Evolutionary conservation across 2,329 filamentous ascomycete species (phyloP).

Genomic region (Clonostachys byssicola): DNA sequence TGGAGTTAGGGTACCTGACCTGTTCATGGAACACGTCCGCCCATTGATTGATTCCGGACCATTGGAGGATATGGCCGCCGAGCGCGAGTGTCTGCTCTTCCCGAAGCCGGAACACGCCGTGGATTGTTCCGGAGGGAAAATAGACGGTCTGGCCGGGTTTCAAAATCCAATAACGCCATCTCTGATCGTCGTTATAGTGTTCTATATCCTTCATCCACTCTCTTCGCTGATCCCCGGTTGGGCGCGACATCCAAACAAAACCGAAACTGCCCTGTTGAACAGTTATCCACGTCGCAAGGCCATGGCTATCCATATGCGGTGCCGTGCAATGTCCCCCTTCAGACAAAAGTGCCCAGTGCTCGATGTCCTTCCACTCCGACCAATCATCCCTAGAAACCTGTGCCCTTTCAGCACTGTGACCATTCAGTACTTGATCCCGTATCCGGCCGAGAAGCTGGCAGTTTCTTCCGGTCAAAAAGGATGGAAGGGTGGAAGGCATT

Average conservation of each 20-base stretch:
- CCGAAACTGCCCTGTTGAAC: conserved; percentile 12
- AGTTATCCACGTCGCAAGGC: conserved; percentile 25
- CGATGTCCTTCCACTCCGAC: conserved; percentile 23
- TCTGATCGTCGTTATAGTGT: conserved; percentile 15
- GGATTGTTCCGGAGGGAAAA: conserved; percentile 24
- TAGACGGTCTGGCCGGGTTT: conserved; percentile 25
- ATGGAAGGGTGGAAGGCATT: not conserved
- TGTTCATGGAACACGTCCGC: conserved; percentile 8
- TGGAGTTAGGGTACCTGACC: not conserved
- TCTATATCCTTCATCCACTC: conserved; percentile 13
- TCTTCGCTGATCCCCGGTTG: conserved; percentile 2
- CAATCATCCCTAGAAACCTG: conserved; percentile 16
- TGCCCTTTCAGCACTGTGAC: conserved; percentile 1
- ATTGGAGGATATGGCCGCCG: conserved; percentile 24
- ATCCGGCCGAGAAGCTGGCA: not conserved
- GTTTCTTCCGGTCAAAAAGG: not conserved
- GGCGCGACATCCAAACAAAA: conserved; percentile 9
- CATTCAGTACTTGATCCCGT: not conserved
- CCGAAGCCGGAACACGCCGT: conserved; percentile 23
- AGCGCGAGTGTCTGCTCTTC: conserved; percentile 19
- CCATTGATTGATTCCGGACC: conserved; percentile 22
- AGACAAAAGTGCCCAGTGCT: conserved; percentile 22
- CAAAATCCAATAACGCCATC: conserved; percentile 22
- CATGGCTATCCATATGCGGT: conserved; percentile 25
- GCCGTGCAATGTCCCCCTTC: conserved; percentile 25